phyloP scores from a whole-genome alignment of 73 alveolate species.

The Tetrahymena elliotti region DNA sequence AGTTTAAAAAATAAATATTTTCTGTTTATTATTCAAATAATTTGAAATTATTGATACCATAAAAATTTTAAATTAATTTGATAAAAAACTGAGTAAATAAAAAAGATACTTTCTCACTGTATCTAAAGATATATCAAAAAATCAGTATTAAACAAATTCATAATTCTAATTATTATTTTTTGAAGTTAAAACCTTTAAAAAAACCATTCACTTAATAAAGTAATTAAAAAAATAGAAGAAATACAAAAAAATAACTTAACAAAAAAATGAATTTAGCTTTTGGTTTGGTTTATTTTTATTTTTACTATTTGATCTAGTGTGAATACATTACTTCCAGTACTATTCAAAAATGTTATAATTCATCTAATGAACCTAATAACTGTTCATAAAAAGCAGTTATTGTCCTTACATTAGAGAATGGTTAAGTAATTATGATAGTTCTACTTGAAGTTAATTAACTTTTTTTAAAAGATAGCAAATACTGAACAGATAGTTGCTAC shows the following conservation, averaged over 20 bases:
- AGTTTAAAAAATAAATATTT: background rate
- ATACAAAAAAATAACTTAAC: background rate
- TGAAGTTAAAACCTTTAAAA: too few species aligned
- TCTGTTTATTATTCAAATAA: background rate
- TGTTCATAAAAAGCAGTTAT: slow-evolving; percentile 41
- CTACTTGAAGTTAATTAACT: background rate
- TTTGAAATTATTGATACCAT: background rate
- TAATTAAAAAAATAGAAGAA: too few species aligned
- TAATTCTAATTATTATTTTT: background rate
- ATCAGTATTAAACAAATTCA: too few species aligned
- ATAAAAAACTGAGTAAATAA: too few species aligned
- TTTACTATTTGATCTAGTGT: background rate
- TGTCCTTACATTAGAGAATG: slow-evolving; percentile 52
- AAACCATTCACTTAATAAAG: background rate
- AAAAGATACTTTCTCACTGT: background rate
- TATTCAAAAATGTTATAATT: background rate
- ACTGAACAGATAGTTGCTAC: slow-evolving; percentile 51
- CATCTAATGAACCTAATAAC: background rate
- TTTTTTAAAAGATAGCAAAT: slow-evolving; percentile 2
- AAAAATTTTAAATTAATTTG: too few species aligned
- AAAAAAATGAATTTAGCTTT: background rate
- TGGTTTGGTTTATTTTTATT: background rate
- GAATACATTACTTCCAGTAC: slow-evolving; percentile 8
- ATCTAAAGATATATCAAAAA: background rate
- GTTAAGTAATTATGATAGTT: background rate